Percentiles rank a stretch among this genome's conserved stretches.
These are phyloP conservation scores for Priceomyces medius DNA, from an alignment of 805 yeast genomes.

Conservation along the genomic window DNA sequence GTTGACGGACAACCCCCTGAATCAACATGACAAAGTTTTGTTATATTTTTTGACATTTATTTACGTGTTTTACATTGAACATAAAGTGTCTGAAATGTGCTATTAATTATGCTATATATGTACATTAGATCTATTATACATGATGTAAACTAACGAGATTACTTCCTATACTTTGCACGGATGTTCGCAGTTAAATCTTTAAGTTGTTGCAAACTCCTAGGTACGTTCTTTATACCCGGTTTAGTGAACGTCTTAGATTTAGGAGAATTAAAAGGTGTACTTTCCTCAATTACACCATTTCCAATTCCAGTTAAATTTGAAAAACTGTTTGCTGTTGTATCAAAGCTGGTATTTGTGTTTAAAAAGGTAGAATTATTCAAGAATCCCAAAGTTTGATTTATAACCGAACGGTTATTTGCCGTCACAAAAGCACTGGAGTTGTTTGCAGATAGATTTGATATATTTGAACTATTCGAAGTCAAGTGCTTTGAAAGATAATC, in stretches of 20 bases:
- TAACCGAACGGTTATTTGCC: conserved; percentile 6
- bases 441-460: conserved; percentile 8
- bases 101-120: conserved; percentile 1
- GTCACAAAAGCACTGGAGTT: conserved; percentile 6
- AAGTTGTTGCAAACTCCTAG: conserved; percentile 23
- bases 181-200: conserved; percentile 26
- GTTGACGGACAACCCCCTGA: too few relatives aligned
- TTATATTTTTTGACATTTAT: too few relatives aligned
- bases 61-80: too few relatives aligned
- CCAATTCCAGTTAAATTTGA: conserved; percentile 37
- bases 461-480: conserved; percentile 5
- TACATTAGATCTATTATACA: conserved; percentile 1
- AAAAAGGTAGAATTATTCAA: conserved; percentile 19
- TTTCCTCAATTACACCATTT: conserved; percentile 36
- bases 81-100: neutral
- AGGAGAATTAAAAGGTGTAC: conserved; percentile 36
- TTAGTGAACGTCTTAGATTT: conserved; percentile 12
- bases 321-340: conserved; percentile 20
- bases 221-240: conserved; percentile 6
- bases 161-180: conserved; percentile 21
- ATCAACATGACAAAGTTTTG: too few relatives aligned
- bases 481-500: conserved; percentile 34
- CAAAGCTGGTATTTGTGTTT: conserved; percentile 13
- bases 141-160: neutral
- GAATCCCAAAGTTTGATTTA: conserved; percentile 1